Base-by-base conservation (phyloP, 352 stramenopile species). In the Phytopythium chamaehyphon region DNA sequence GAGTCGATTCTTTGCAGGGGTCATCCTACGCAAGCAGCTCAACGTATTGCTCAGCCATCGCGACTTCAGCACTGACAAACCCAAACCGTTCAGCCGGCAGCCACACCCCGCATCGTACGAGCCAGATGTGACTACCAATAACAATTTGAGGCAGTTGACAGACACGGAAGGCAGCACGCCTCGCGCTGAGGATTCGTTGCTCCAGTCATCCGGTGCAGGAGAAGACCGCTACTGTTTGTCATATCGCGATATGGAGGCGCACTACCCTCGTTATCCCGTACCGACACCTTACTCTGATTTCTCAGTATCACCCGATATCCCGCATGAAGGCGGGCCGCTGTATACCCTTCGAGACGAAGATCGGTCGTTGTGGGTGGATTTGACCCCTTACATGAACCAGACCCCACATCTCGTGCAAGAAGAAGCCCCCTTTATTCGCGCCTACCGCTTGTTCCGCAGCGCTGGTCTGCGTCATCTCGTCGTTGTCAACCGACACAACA, bases 301-400 rank as follows among this genome's bases (percentile, higher is more conserved):
- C 21, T 47, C 33, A 14, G 60, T 58, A 5, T 31, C 46, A 1
- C 67, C 63, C 2, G 47, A 73, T 19, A 40, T 62, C 45, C 57
- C 59, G 6, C 56, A 73, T 11, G 57, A 68, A 18, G 63, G 76
- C 8, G 66, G 69, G 26, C 44, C 70, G 23, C 40, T 83, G 18
- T 88, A 88, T 47, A 85, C 73, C 14, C 51, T 95, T 14, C 68
- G 64, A 15, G 69, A 87, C 23, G 83, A 88, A 46, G 92, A 99
- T 50, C 69, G 94, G 9, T 86, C 88, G 28, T 73, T 93, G 48
- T 98, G 90, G 86, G 75, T 98, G 31, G 94, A 99, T 62, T 72
- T 99, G 24, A 88, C 95, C 40, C 96, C 96, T 1, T 99, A 98
- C 72, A 97, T 98, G 51, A 98, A 99, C 77, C 96, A 96, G 49